phyloP scores from a whole-genome alignment of 1,139 yeast genomes.

The Geotrichum cucujoidarum region DNA sequence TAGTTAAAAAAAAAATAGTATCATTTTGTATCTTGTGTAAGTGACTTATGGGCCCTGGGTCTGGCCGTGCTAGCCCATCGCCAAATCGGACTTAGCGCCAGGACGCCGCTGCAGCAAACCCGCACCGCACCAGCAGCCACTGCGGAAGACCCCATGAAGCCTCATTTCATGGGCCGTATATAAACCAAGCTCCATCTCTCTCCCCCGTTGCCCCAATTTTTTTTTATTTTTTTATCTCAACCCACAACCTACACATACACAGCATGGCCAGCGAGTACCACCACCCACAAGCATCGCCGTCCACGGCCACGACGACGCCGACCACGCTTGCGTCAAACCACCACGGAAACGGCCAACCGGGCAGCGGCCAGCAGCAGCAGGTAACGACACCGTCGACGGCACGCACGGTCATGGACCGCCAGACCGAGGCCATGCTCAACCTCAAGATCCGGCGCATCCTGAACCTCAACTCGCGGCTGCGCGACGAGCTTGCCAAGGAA shows the following conservation, averaged over 20 bases:
- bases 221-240: too few species aligned
- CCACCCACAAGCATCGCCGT: too few species aligned
- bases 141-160: not conserved
- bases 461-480: conserved; percentile 54
- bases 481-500: conserved; percentile 50
- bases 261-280: not conserved
- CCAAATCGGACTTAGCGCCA: too few species aligned
- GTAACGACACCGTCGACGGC: not conserved
- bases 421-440: conserved; percentile 26
- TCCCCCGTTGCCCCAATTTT: not conserved
- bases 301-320: not conserved
- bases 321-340: too few species aligned
- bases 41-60: too few species aligned
- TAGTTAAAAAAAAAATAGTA: too few species aligned
- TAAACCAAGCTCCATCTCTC: not conserved
- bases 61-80: too few species aligned
- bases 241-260: too few species aligned
- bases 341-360: not conserved
- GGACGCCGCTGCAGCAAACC: too few species aligned
- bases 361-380: not conserved
- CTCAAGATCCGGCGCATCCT: conserved; percentile 60
- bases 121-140: too few species aligned
- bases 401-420: conserved; percentile 19
- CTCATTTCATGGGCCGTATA: not conserved
- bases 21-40: too few species aligned